These are phyloP conservation scores for Neoascochyta sp. DNA, from an alignment of 2,329 filamentous ascomycete genomes.

Conservation along the genomic window DNA sequence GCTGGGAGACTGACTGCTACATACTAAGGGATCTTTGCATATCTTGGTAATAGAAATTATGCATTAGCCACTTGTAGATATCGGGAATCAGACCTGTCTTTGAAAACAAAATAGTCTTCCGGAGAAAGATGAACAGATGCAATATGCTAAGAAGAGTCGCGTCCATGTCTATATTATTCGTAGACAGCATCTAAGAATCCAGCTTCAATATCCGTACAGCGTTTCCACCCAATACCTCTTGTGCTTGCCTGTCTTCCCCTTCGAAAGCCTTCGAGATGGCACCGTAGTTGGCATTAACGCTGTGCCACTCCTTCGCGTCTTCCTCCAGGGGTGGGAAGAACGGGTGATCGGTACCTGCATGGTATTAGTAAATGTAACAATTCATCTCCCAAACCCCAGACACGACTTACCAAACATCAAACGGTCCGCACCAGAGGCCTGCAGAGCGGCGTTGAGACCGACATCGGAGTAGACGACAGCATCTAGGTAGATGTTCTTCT, in stretches of 20 bases:
- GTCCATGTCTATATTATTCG: no score
- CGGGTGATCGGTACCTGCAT: slow-evolving; percentile 67
- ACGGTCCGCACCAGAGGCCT: slow-evolving; percentile 63
- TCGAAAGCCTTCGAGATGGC: slow-evolving; percentile 55
- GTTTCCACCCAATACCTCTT: slow-evolving; percentile 59
- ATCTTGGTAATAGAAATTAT: no score
- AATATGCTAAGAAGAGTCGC: no score
- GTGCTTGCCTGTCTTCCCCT: slow-evolving; percentile 43
- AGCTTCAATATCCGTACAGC: slow-evolving; percentile 52
- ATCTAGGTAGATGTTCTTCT: slow-evolving; percentile 80
- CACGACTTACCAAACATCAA: slow-evolving; percentile 63
- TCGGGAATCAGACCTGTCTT: no score
- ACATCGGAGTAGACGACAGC: slow-evolving; percentile 79
- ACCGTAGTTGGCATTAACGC: slow-evolving; percentile 57
- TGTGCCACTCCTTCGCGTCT: slow-evolving; percentile 66
- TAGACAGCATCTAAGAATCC: slow-evolving; percentile 11
- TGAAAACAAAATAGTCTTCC: no score
- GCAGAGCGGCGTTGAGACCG: slow-evolving; percentile 66
- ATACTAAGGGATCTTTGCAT: no score
- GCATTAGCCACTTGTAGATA: no score
- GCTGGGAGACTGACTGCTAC: slow-evolving; percentile 74
- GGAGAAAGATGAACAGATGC: no score
- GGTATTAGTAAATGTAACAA: slow-evolving; percentile 5
- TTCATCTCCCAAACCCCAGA: neutral
- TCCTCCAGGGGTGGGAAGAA: slow-evolving; percentile 74